Base-by-base conservation (phyloP, 306 rosid genomes). In the Cyclanthera cordifolia region DNA sequence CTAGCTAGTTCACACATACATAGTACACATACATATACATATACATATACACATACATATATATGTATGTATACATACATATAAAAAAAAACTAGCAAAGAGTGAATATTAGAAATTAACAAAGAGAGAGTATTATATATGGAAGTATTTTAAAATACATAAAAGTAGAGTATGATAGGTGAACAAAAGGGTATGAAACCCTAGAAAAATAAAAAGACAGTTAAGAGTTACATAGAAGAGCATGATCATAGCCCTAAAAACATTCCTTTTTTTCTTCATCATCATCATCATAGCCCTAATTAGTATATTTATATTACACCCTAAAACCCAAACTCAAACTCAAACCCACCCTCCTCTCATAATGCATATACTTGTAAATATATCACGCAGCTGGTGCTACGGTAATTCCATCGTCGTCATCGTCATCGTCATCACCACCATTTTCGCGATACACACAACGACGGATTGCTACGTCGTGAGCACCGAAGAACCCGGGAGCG, bases 321-420 rank as follows among this genome's bases (percentile, higher is more conserved):
- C 24, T 2, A 32, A 58, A 28, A 8, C 60, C 60, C 65, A 30
- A 57, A 28, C 68, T 21, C 10, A 61, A n/a, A n/a, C n/a, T 21
- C 4, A 61, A 19, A 60, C 15, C 2, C 3, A 34, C 28, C 9
- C n/a, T 59, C 41, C 55, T 45, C 41, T 12, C 11, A 15, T 24
- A 46, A 67, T 32, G 61, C 30, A 20, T 8, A 3, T 54, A 25
- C n/a, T 4, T 2, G 23, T 4, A 17, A 5, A 34, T 34, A 34
- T 64, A 45, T 34, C 54, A 73, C 4, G 77, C 77, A 0, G 77
- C 77, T 0, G 77, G 77, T 21, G 77, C 77, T 21, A 73, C 77
- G 7, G 27, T n/a, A 6, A 52, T 51, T n/a, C 72, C 34, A 0
- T 60, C 71, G 8, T 72, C 76, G 5, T 73, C 76, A 5, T 73